Evolutionary conservation across 768 basidiomycete genomes (phyloP).

Genomic region (Russula lepida): DNA sequence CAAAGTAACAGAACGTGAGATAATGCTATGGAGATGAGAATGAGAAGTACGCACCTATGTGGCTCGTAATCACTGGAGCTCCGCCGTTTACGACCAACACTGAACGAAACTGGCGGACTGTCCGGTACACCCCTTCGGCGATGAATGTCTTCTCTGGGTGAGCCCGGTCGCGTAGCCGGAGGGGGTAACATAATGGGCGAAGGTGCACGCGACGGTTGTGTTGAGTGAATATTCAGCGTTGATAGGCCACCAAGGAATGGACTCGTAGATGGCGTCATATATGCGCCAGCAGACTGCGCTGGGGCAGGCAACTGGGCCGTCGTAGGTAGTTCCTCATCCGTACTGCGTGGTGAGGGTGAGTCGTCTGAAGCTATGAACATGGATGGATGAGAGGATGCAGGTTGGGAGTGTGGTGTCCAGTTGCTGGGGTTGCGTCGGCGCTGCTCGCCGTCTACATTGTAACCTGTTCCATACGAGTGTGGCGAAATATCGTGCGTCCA

Average conservation of each 20-base stretch:
- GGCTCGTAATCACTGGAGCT: conserved; percentile 26
- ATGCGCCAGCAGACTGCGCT: conserved; percentile 26
- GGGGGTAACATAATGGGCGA: conserved; percentile 58
- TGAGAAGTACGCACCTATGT: conserved; percentile 8
- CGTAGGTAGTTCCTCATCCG: conserved; percentile 46
- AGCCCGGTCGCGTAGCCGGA: conserved; percentile 36
- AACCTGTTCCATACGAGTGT: conserved; percentile 27
- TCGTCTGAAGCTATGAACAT: conserved; percentile 35
- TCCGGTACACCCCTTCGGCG: conserved; percentile 27
- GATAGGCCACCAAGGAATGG: conserved; percentile 75
- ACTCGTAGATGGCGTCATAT: conserved; percentile 60
- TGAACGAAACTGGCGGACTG: conserved; percentile 30
- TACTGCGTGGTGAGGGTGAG: conserved; percentile 62
- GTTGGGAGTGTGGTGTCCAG: conserved; percentile 26
- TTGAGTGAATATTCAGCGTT: conserved; percentile 65
- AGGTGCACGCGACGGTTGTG: conserved; percentile 61
- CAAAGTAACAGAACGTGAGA: neutral
- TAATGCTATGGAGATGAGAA: conserved; percentile 23
- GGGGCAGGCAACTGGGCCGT: conserved; percentile 7
- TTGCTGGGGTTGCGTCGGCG: conserved; percentile 22
- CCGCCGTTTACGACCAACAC: conserved; percentile 24
- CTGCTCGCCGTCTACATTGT: conserved; percentile 28
- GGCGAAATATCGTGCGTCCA: conserved; percentile 21
- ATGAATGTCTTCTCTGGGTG: conserved; percentile 28
- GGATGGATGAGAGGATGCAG: conserved; percentile 25